These are phyloP conservation scores for Pythium dissimile DNA, from an alignment of 352 stramenopile species.

Conservation along the genomic window DNA sequence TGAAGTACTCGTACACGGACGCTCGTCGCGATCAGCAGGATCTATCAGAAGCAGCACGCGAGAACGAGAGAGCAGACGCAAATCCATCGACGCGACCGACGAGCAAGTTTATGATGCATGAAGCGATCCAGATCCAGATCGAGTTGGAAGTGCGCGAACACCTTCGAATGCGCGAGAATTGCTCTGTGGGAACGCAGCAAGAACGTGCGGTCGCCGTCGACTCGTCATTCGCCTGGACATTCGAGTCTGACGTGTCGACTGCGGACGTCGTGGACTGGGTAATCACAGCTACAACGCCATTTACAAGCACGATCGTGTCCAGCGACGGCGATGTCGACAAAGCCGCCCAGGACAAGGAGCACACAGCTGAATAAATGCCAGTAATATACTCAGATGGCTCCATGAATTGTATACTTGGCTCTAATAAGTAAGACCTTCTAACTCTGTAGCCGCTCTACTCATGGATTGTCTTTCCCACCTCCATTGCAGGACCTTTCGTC, in stretches of 20 bases:
- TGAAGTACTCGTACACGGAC: slow-evolving; percentile 34
- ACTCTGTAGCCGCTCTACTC: background rate
- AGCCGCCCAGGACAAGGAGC: background rate
- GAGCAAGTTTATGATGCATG: slow-evolving; percentile 40
- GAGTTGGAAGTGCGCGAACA: slow-evolving; percentile 33
- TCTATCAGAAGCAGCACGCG: background rate
- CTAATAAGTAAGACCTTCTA: no score
- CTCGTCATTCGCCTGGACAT: slow-evolving; percentile 39
- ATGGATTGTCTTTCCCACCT: background rate
- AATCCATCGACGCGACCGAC: background rate
- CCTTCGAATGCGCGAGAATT: slow-evolving; percentile 15
- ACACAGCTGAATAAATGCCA: background rate
- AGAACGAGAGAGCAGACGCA: background rate
- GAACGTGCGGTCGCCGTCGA: slow-evolving; percentile 15
- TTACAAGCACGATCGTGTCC: slow-evolving; percentile 5
- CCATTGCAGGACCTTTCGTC: background rate
- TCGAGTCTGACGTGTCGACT: slow-evolving; percentile 41
- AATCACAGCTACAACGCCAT: slow-evolving; percentile 30
- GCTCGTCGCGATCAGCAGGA: slow-evolving; percentile 19
- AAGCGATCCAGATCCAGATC: slow-evolving; percentile 36
- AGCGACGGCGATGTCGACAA: slow-evolving; percentile 5
- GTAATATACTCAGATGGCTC: background rate
- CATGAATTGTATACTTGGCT: background rate
- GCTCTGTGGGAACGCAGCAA: background rate
- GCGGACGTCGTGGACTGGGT: slow-evolving; percentile 35